Evolutionary conservation across 1,284 basidiomycete species (phyloP), one percentile per base, ranked within the genome.

Genomic region (Golubevia sp.): DNA sequence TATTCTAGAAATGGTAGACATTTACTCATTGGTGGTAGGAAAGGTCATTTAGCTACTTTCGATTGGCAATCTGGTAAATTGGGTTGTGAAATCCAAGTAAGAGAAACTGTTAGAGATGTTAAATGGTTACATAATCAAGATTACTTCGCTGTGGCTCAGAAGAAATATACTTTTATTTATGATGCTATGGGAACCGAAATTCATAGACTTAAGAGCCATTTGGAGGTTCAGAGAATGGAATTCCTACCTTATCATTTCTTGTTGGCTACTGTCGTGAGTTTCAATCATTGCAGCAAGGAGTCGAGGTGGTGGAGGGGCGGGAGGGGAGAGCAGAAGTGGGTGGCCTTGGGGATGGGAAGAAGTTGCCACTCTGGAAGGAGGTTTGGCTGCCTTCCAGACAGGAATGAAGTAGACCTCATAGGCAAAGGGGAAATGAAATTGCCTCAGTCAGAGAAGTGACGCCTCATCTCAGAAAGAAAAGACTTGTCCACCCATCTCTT

Each of bases 181-280:
- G 97, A 99, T 85, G 88, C 90, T 54, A 90, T 94, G 71, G 96
- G 97, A 18, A 91, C 97, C 24, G 97, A 99, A 84, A 85, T 99
- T 6, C 96, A 99, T 79, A 83, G 86, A 88, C 64, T 81, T 76
- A 85, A 86, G 77, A 83, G 86, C 2, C 95, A 97, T 79, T 88
- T 97, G 63, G 96, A 98, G 81, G 92, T 94, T 1, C 92, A 92
- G 7, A 87, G 91, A 64, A 88, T 99, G 64, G 93, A 97, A 79
- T 99, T 94, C 82, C 86, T 99, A 7, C 94, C 94, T 0, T 98
- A 95, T 77, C 97, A 99, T 83, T 99, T 94, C 90, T 86, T 99
- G 18, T 88, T 99, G 4, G 92, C 90, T 1, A 91, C 90, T 56
- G 88, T 96, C 18, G 91, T 92, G 79, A 67, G 90, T 88, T 3